Conservation (phyloP, 2,329 filamentous ascomycete species). For the Fonsecaea multimorphosa region DNA sequence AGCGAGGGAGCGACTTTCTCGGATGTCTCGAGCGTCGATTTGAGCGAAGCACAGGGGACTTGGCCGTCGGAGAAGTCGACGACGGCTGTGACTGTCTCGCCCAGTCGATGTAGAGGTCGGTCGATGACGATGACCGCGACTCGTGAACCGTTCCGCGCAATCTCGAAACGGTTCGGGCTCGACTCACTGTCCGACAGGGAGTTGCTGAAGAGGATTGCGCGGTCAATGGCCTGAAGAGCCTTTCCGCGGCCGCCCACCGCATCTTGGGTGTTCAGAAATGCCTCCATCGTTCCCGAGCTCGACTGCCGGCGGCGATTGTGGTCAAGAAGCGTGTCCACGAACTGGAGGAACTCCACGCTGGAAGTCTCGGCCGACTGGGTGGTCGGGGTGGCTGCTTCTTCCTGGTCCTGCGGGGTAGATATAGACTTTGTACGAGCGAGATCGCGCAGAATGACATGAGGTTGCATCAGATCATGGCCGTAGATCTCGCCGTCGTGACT, state of each 20-base stretch:
- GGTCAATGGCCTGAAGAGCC: constrained; percentile 86
- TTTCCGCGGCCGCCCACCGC: constrained; percentile 48
- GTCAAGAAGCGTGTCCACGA: constrained; percentile 38
- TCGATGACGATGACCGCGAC: constrained; percentile 90
- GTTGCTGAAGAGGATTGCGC: constrained; percentile 85
- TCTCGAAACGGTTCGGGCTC: constrained; percentile 92
- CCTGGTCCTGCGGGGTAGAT: constrained; percentile 51
- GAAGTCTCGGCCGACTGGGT: constrained; percentile 67
- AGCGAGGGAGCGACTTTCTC: constrained; percentile 82
- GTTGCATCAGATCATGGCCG: constrained; percentile 91
- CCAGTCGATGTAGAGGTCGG: constrained; percentile 84
- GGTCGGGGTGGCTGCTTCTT: constrained; percentile 49
- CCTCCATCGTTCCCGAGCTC: constrained; percentile 36
- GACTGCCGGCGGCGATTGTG: constrained; percentile 37
- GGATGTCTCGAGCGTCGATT: constrained; percentile 81
- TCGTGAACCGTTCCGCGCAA: constrained; percentile 87
- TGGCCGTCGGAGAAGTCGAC: constrained; percentile 82
- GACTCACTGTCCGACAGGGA: constrained; percentile 70
- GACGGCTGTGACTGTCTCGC: constrained; percentile 81
- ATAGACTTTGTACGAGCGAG: constrained; percentile 70
- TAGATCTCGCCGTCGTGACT: constrained; percentile 86
- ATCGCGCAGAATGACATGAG: constrained; percentile 87
- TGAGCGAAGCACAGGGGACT: constrained; percentile 83
- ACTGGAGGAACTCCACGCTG: constrained; percentile 57
- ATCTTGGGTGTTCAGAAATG: constrained; percentile 17